phyloP scores from a whole-genome alignment of 352 stramenopile genomes.

The Pythium angustatum region DNA sequence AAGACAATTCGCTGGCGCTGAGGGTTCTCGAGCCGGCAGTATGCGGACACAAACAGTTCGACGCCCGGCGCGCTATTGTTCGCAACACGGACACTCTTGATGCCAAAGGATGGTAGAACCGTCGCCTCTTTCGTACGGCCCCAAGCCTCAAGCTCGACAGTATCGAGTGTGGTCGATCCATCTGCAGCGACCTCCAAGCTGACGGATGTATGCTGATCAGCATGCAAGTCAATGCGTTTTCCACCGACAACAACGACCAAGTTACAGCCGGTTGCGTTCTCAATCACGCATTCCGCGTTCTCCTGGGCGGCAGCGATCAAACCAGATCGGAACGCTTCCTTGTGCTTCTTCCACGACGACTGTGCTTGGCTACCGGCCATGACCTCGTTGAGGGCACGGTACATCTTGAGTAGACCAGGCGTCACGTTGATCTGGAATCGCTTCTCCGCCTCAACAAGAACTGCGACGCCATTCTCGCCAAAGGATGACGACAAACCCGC shows the following conservation, averaged over 20 bases:
- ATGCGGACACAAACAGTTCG: slow-evolving; percentile 66
- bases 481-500: slow-evolving; percentile 30
- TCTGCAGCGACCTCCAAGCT: slow-evolving; percentile 39
- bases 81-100: slow-evolving; percentile 54
- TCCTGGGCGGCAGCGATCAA: slow-evolving; percentile 42
- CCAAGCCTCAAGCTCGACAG: slow-evolving; percentile 63
- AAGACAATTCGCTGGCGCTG: slow-evolving; percentile 63
- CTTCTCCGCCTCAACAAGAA: slow-evolving; percentile 38
- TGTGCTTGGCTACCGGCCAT: slow-evolving; percentile 54
- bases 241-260: slow-evolving; percentile 46
- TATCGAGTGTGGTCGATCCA: slow-evolving; percentile 43
- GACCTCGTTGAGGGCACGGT: slow-evolving; percentile 76
- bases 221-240: slow-evolving; percentile 40
- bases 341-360: slow-evolving; percentile 59
- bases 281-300: slow-evolving; percentile 53
- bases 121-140: slow-evolving; percentile 40
- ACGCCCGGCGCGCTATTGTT: slow-evolving; percentile 30
- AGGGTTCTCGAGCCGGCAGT: slow-evolving; percentile 73
- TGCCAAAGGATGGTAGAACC: slow-evolving; percentile 58
- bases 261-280: slow-evolving; percentile 73
- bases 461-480: slow-evolving; percentile 36
- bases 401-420: slow-evolving; percentile 58
- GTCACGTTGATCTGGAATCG: slow-evolving; percentile 47
- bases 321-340: slow-evolving; percentile 52
- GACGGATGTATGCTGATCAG: slow-evolving; percentile 40